Conservation (phyloP, 345 rosid genomes). For the Eucalyptus brandiana region DNA sequence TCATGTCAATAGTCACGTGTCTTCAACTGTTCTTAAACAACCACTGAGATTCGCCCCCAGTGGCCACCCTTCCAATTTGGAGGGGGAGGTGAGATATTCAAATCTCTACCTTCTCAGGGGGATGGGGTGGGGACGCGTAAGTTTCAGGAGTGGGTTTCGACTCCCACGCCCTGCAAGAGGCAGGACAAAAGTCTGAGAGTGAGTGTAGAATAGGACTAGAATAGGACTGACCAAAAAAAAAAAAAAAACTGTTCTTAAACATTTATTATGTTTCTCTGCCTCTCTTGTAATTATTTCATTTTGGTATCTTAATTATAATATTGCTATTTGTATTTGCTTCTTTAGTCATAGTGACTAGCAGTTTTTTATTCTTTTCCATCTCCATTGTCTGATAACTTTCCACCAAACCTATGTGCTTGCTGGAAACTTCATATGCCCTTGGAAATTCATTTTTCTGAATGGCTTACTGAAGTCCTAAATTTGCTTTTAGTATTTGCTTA, state of each 20-base stretch:
- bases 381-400: background rate
- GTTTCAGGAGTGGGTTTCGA: no score
- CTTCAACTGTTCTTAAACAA: background rate
- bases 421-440: background rate
- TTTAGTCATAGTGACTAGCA: background rate
- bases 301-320: background rate
- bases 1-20: background rate
- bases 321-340: background rate
- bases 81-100: no score
- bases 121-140: no score
- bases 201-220: no score
- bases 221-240: no score
- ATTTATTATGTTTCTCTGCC: background rate
- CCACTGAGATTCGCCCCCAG: no score
- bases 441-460: background rate
- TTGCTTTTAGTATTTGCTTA: background rate
- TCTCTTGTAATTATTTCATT: background rate
- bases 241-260: background rate
- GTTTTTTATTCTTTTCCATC: background rate
- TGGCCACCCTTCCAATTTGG: no score
- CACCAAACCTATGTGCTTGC: background rate
- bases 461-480: background rate
- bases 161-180: no score
- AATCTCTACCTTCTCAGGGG: no score
- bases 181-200: no score